Evolutionary conservation across 345 rosid species (phyloP), one percentile per base, ranked within the genome.

Genomic region (Melaleuca quinquenervia): DNA sequence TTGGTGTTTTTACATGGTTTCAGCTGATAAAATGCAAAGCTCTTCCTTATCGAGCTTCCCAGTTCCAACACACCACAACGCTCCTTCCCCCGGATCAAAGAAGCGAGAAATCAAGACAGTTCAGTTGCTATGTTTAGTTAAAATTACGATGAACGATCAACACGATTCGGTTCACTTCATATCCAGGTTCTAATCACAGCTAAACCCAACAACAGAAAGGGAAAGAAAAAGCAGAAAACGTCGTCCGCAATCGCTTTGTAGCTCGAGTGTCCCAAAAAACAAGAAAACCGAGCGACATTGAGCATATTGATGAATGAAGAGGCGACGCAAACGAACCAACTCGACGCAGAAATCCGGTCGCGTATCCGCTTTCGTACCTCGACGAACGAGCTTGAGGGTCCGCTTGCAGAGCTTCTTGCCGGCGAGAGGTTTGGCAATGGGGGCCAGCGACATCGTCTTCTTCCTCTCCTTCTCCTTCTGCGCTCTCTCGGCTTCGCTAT

Each of bases 371-470:
- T 12, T 5, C 13, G 21, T 87, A 97, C 98, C 98, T 94, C 91
- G 92, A 74, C 96, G 94, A 62, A 97, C 95, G 74, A 97, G 96
- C 92, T 97, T 96, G 91, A 96, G 93, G 20, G 98, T 95, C 83
- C 86, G 91, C 86, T 96, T 97, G 91, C 90, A 91, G 74, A 97
- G 98, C 89, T 95, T 97, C 91, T 97, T 96, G 3, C 99, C 99
- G 12, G 98, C 98, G 5, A 95, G 94, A 20, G 99, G 98, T 85
- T 95, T 96, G 52, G 99, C 98, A 1, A 97, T 97, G 58, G 99
- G 99, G 1, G 99, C 93, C 41, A 97, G 84, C 85, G 94, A 89
- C 32, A 91, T 11, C 6, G 90, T 53, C 88, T 91, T 94, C 91
- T 90, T 96, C 93, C 84, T 91, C 91, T 93, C 94, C 92, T 85